These are phyloP conservation scores for Candida frijolesensis DNA, from an alignment of 1,139 yeast genomes.

Conservation along the genomic window DNA sequence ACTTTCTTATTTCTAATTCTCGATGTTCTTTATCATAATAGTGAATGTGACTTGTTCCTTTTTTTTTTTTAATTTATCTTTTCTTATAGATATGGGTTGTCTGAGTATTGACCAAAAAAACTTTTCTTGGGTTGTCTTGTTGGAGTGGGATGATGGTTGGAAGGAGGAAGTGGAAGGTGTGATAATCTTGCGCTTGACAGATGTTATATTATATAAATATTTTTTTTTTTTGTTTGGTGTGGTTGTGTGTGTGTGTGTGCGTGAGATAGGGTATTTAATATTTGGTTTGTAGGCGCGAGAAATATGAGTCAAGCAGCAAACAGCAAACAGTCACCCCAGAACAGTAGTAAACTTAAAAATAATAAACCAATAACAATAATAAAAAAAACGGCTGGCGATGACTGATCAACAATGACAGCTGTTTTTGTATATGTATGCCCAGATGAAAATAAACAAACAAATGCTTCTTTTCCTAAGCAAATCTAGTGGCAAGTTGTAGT, in stretches of 20 bases:
- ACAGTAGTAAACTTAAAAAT: too few relatives aligned
- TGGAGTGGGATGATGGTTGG: not conserved
- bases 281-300: not conserved
- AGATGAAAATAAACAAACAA: not conserved
- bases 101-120: too few relatives aligned
- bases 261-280: not conserved
- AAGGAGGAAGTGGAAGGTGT: too few relatives aligned
- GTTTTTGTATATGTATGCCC: not conserved
- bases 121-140: not conserved
- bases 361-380: not conserved
- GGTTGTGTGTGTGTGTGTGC: not conserved
- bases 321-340: too few relatives aligned
- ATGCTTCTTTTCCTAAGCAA: not conserved
- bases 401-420: not conserved
- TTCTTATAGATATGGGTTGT: not conserved
- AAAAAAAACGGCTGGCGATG: not conserved
- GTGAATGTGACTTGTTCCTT: not conserved
- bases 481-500: not conserved
- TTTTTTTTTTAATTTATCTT: not conserved
- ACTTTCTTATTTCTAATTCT: not conserved
- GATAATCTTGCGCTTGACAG: not conserved
- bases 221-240: not conserved
- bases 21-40: not conserved
- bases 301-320: not conserved
- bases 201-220: not conserved